Percentiles rank a stretch among this genome's conserved stretches.
phyloP scores from a whole-genome alignment of 2,329 filamentous ascomycete genomes.

The Talaromyces sp. region DNA sequence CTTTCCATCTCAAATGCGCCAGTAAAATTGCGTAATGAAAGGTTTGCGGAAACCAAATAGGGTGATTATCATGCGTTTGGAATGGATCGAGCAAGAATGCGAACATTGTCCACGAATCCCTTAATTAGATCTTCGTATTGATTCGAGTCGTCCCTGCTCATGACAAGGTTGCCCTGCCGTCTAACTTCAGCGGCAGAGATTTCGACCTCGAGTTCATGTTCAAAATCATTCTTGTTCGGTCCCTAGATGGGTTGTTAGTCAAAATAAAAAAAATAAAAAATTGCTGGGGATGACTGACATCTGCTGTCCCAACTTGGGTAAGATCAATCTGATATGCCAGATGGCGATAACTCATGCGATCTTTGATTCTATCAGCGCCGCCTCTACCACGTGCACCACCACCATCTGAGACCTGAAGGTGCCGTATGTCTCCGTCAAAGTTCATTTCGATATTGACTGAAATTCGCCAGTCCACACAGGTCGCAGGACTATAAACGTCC shows the following conservation, averaged over 20 bases:
- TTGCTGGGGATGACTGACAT: constrained; percentile 30
- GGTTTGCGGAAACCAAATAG: neutral
- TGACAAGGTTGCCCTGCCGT: constrained; percentile 37
- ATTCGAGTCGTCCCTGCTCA: constrained; percentile 32
- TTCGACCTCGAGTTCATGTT: constrained; percentile 47
- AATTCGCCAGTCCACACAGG: constrained; percentile 82
- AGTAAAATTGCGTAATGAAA: neutral
- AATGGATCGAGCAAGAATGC: constrained; percentile 39
- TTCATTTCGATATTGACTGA: constrained; percentile 93
- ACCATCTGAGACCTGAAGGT: constrained; percentile 41
- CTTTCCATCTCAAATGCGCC: neutral
- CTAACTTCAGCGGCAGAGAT: constrained; percentile 42
- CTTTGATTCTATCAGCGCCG: constrained; percentile 66
- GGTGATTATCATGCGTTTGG: constrained; percentile 19
- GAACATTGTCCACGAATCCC: constrained; percentile 46
- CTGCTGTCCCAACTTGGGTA: constrained; percentile 70
- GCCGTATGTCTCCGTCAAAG: constrained; percentile 64
- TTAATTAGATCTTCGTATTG: constrained; percentile 43
- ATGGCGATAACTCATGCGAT: constrained; percentile 86
- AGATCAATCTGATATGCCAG: constrained; percentile 84
- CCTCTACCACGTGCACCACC: constrained; percentile 32
- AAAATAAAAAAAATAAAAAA: neutral
- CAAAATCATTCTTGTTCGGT: constrained; percentile 33
- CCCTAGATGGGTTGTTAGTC: constrained; percentile 15
- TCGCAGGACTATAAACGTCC: constrained; percentile 74